Base-by-base conservation (phyloP, 108 stramenopile species). In the Cyclotella distinguenda region DNA sequence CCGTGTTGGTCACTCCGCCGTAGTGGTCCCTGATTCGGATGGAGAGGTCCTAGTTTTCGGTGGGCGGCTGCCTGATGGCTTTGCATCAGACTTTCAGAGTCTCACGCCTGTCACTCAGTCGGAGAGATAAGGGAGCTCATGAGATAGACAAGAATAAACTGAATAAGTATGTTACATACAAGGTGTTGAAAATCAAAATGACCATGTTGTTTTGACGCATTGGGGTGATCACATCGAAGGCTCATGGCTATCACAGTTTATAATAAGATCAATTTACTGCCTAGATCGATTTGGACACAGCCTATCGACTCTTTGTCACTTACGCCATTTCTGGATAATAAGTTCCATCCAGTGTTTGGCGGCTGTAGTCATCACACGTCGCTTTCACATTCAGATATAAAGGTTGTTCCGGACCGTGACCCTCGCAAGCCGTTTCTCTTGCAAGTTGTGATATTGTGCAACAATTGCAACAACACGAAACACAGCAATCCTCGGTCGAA, bases 41-140 rank as follows among this genome's bases (percentile, higher is more conserved):
- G 78, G 70, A 16, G 67, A 83, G 48, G 80, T 89, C 7, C 39
- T 89, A 19, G 72, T 77, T 0, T 89, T 93, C 56, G 88, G 88
- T 52, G 91, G 91, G 47, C 60, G 88, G 45, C 62, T 89, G 23
- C 83, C 72, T 0, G 76, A 84, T 40, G 83, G 86, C 69, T 87
- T 88, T 57, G 72, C 80, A 18, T 70, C 64, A 16, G 90, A 91
- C 68, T 82, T 88, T 51, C 86, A 86, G 65, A 75, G 71, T 35
- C 61, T 78, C 40, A 43, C 34, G 26, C 23, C 19, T 27, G 40
- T 27, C 44, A 13, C 58, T 55, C 53, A 32, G 3, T 33, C 1
- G 13, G 58, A 42, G 54, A 32, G 19, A 18, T 19, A 35, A 43
- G 58, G 43, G 6, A 28, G 25, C 1, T 42, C 40, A 12, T 40